phyloP scores from a whole-genome alignment of 495 filamentous ascomycete species.

The Ascodesmis nigricans region DNA sequence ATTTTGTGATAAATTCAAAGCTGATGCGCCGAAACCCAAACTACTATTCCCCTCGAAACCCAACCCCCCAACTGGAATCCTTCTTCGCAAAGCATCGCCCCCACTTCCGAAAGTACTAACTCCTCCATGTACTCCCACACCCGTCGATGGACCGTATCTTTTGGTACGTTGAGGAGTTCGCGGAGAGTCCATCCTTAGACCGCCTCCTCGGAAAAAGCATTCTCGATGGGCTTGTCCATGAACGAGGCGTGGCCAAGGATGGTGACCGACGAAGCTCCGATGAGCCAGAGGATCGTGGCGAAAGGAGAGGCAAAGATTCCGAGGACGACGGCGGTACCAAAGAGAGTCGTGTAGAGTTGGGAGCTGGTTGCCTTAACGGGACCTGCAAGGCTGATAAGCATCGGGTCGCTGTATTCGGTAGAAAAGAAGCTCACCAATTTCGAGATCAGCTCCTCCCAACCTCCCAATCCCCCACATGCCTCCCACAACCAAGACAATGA shows the following conservation, averaged over 20 bases:
- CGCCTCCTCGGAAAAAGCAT: slow-evolving; percentile 99
- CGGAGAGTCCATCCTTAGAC: slow-evolving; percentile 44
- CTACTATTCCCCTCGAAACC: slow-evolving; percentile 2
- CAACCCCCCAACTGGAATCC: too few species aligned
- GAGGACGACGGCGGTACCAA: slow-evolving; percentile 60
- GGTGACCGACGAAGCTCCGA: slow-evolving; percentile 75
- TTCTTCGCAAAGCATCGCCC: too few species aligned
- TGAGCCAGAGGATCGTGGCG: slow-evolving; percentile 68
- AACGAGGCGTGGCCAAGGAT: slow-evolving; percentile 88
- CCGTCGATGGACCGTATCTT: slow-evolving; percentile 22
- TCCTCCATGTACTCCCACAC: slow-evolving; percentile 8
- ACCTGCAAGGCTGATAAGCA: slow-evolving; percentile 5
- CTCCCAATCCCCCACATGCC: slow-evolving; percentile 81
- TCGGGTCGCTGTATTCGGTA: neutral
- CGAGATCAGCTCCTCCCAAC: slow-evolving; percentile 67
- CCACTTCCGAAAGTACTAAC: too few species aligned
- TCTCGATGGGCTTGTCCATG: slow-evolving; percentile 98
- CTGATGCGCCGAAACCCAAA: neutral
- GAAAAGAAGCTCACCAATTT: slow-evolving; percentile 33
- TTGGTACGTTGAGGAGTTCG: slow-evolving; percentile 17
- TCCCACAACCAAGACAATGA: slow-evolving; percentile 62
- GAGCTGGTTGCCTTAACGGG: slow-evolving; percentile 64
- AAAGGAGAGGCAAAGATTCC: slow-evolving; percentile 65
- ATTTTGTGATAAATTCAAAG: slow-evolving; percentile 9
- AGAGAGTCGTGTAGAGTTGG: slow-evolving; percentile 77